phyloP scores from a whole-genome alignment of 2,329 filamentous ascomycete genomes.

The Ophiostoma angusticollis region DNA sequence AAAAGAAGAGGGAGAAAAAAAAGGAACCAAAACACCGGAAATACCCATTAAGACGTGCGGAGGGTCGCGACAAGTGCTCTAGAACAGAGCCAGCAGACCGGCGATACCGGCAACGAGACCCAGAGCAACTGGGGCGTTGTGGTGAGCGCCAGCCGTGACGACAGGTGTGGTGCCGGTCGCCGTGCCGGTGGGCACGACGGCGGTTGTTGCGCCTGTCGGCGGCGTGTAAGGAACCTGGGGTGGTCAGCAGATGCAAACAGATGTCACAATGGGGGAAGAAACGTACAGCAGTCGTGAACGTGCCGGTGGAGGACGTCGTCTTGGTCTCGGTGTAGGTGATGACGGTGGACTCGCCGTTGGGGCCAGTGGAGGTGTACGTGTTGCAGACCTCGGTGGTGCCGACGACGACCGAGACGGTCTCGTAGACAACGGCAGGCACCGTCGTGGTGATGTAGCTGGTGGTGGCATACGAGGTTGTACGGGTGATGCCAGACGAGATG shows the following conservation, averaged over 20 bases:
- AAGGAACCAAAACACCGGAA: background rate
- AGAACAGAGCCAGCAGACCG: conserved; percentile 27
- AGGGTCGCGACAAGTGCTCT: conserved; percentile 1
- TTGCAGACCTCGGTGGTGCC: conserved; percentile 28
- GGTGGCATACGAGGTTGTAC: conserved; percentile 28
- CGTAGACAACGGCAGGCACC: conserved; percentile 17
- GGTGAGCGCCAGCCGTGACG: conserved; percentile 19
- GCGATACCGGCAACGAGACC: conserved; percentile 27
- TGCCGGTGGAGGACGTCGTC: conserved; percentile 25
- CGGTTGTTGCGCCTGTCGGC: conserved; percentile 19
- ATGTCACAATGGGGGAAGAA: background rate
- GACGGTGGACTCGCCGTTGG: conserved; percentile 27
- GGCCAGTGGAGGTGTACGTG: conserved; percentile 31
- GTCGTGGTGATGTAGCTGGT: conserved; percentile 27
- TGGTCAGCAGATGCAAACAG: background rate
- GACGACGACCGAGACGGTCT: conserved; percentile 5
- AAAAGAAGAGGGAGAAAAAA: no score
- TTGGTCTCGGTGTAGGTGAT: conserved; percentile 30
- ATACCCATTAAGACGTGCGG: background rate
- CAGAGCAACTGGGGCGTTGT: conserved; percentile 21
- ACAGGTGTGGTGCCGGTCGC: conserved; percentile 13
- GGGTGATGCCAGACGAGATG: conserved; percentile 25
- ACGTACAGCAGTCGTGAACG: conserved; percentile 10
- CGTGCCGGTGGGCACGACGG: background rate
- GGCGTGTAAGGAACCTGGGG: conserved; percentile 22